A percentile compares a stretch with the other conserved stretches of the same genome.
Evolutionary conservation across 306 rosid species (phyloP).

Genomic region (Fagus sylvatica): DNA sequence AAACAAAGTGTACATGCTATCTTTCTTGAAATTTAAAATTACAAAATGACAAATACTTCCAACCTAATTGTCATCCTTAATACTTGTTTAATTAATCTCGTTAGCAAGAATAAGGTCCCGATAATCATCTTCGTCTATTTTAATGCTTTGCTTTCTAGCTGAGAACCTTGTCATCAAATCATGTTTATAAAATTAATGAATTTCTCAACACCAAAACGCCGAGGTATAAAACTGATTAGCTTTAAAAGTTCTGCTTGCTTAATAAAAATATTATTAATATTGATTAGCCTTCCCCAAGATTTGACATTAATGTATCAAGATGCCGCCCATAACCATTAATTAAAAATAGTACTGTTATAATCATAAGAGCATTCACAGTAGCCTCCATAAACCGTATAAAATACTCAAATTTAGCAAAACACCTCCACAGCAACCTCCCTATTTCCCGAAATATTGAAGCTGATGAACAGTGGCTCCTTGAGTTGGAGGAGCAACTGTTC

Average conservation of each 20-base stretch:
- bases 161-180: conserved; percentile 18
- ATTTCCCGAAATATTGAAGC: too few relatives aligned
- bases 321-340: conserved; percentile 15
- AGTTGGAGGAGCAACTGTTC: too few relatives aligned
- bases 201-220: conserved; percentile 17
- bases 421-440: too few relatives aligned
- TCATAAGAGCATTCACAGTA: too few relatives aligned
- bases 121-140: conserved; percentile 13
- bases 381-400: too few relatives aligned
- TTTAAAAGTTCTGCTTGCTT: too few relatives aligned
- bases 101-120: conserved; percentile 10
- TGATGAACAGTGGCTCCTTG: too few relatives aligned
- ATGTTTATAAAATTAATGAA: conserved; percentile 15
- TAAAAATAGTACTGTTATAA: background rate
- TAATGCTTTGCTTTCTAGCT: conserved; percentile 18
- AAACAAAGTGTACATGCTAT: background rate
- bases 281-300: background rate
- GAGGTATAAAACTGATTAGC: background rate
- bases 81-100: background rate
- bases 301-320: conserved; percentile 20
- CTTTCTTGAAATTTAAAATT: background rate
- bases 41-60: background rate
- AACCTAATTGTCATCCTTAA: background rate
- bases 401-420: too few relatives aligned
- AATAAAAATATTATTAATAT: too few relatives aligned